Evolutionary conservation across 108 stramenopile species (phyloP).

Genomic region (Cyclotella baltica): DNA sequence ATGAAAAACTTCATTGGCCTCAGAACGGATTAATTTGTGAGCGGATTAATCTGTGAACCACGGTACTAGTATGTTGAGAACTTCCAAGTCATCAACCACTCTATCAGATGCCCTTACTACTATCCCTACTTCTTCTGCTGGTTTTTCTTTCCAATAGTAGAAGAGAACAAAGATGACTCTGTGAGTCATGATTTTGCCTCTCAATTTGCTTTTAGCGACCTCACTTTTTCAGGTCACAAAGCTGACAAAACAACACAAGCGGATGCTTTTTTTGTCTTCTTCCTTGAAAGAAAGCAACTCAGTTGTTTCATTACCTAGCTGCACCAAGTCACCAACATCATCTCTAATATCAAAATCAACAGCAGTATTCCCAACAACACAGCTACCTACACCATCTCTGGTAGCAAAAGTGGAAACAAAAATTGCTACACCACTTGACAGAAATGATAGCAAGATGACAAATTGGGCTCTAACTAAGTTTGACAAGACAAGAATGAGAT

Average conservation of each 20-base stretch:
- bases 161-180: constrained; percentile 6
- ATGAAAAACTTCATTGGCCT: too few relatives aligned
- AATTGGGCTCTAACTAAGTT: constrained; percentile 13
- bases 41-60: too few relatives aligned
- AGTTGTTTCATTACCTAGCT: neutral
- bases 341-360: neutral
- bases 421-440: neutral
- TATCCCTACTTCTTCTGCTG: neutral
- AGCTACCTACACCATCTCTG: neutral
- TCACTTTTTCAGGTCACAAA: neutral
- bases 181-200: neutral
- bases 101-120: neutral
- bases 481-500: neutral
- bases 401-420: neutral
- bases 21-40: too few relatives aligned
- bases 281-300: constrained; percentile 14
- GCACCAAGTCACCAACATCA: neutral
- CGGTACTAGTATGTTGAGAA: neutral
- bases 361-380: neutral
- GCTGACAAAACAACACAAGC: constrained; percentile 1
- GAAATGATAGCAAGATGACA: neutral
- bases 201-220: neutral
- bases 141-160: neutral
- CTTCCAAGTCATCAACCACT: neutral
- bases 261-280: constrained; percentile 12